phyloP scores from a whole-genome alignment of 2,329 filamentous ascomycete genomes.

The Colletotrichum magnum region DNA sequence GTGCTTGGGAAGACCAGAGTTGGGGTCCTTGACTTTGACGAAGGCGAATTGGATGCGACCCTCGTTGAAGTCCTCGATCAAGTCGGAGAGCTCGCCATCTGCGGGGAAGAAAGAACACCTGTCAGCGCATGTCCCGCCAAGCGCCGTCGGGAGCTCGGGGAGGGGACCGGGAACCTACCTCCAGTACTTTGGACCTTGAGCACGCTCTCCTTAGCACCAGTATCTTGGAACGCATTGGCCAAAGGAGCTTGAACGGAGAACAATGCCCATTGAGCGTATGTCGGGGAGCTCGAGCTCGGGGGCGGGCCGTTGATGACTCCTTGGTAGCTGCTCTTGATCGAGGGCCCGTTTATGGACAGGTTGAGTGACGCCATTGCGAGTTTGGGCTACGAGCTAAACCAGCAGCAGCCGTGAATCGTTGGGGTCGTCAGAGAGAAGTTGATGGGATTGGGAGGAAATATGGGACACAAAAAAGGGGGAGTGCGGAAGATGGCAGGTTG shows the following conservation, averaged over 20 bases:
- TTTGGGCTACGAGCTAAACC: conserved; percentile 43
- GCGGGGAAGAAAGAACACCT: conserved; percentile 31
- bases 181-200: conserved; percentile 94
- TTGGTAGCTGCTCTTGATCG: conserved; percentile 85
- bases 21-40: conserved; percentile 95
- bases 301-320: conserved; percentile 68
- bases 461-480: conserved; percentile 10
- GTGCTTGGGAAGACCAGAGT: conserved; percentile 89
- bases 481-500: conserved; percentile 25
- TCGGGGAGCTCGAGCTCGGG: conserved; percentile 76
- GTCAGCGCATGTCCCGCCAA: conserved; percentile 40
- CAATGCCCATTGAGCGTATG: conserved; percentile 92
- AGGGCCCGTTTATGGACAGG: conserved; percentile 83
- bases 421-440: conserved; percentile 8
- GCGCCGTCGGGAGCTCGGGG: conserved; percentile 34
- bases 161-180: conserved; percentile 65
- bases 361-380: conserved; percentile 82
- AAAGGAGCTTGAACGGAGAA: conserved; percentile 95
- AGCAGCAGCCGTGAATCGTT: conserved; percentile 33
- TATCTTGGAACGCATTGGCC: conserved; percentile 92
- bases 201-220: conserved; percentile 89
- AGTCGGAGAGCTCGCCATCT: conserved; percentile 92
- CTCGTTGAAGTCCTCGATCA: conserved; percentile 97
- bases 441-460: conserved; percentile 5
- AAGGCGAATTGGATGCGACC: conserved; percentile 97